Base-by-base conservation (phyloP, 2,329 filamentous ascomycete species). In the Claviceps pazoutovae region DNA sequence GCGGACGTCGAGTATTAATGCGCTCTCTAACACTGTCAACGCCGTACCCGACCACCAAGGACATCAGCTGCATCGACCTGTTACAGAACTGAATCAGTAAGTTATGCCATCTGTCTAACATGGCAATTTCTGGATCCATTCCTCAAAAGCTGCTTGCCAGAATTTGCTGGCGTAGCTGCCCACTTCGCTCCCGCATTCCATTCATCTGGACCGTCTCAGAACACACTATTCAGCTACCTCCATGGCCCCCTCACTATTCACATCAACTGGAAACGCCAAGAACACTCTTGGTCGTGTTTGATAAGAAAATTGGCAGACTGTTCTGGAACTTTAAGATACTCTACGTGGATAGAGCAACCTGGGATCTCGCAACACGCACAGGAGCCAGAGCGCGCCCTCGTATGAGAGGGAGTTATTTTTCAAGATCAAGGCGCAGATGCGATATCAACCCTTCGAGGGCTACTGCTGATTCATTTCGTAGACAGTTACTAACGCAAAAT, bases 111-210 rank as follows among this genome's bases (percentile, higher is more conserved):
- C n/a, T 19, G 37, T 39, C 21, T 17, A 23, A 8, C 37, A 13
- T 16, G n/a, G 23, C 4, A 47, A 6, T 37, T 47, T 21, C 30
- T 38, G 13, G n/a, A 23, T 7, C 34, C 46, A 37, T 47, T n/a
- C 2, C 8, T 26, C 48, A 23, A 21, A 30, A 46, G 42, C 46
- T 46, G 17, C 34, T 37, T 39, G 34, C 41, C 39, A 21, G 19
- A 5, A 41, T 39, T 48, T 44, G n/a, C 50, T 16, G 39, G 19
- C 43, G 36, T 19, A 48, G 46, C 42, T 47, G 26, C 47, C 21
- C 45, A 30, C 46, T 34, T 43, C 30, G 46, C 50, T 49, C 46
- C 50, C 53, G 42, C 53, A 50, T 47, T 54, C 43, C 53, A 17
- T 49, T 44, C 46, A 52, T 37, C 23, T n/a, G 48, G 8, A 54